Percentiles rank a stretch among this genome's conserved stretches.
These are phyloP conservation scores for Wallacemonas sp. DNA, from an alignment of 208 protist species.

Conservation along the genomic window DNA sequence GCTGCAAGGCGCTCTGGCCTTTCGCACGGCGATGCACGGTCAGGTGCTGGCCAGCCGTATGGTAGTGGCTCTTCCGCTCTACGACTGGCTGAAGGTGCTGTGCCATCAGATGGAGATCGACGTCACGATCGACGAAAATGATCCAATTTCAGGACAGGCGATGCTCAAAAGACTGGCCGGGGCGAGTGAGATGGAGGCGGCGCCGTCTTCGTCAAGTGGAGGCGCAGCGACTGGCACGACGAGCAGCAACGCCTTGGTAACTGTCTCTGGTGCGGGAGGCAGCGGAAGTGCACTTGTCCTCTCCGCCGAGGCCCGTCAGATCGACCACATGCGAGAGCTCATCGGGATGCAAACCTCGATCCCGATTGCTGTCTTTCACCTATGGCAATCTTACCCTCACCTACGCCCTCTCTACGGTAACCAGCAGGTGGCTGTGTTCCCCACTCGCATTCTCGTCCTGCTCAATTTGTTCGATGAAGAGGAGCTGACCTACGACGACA, in stretches of 20 bases:
- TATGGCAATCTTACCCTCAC: constrained; percentile 62
- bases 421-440: constrained; percentile 65
- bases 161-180: constrained; percentile 38
- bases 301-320: constrained; percentile 29
- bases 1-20: constrained; percentile 56
- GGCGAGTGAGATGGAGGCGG: not conserved
- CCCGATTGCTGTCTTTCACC: constrained; percentile 58
- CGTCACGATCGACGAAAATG: constrained; percentile 65
- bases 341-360: constrained; percentile 56
- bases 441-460: constrained; percentile 79
- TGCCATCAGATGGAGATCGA: constrained; percentile 68
- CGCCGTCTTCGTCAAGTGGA: constrained; percentile 1
- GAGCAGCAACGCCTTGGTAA: not conserved
- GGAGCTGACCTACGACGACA: constrained; percentile 70
- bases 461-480: constrained; percentile 90
- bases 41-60: constrained; percentile 62
- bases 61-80: constrained; percentile 60
- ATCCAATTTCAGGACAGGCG: constrained; percentile 67
- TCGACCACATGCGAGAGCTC: constrained; percentile 75
- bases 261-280: not conserved
- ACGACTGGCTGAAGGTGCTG: constrained; percentile 78
- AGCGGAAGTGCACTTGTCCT: constrained; percentile 35
- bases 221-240: not conserved
- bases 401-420: constrained; percentile 71
- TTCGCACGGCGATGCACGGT: constrained; percentile 72